Conservation (phyloP, 2,329 filamentous ascomycete genomes). For the Huntiella abstrusa region DNA sequence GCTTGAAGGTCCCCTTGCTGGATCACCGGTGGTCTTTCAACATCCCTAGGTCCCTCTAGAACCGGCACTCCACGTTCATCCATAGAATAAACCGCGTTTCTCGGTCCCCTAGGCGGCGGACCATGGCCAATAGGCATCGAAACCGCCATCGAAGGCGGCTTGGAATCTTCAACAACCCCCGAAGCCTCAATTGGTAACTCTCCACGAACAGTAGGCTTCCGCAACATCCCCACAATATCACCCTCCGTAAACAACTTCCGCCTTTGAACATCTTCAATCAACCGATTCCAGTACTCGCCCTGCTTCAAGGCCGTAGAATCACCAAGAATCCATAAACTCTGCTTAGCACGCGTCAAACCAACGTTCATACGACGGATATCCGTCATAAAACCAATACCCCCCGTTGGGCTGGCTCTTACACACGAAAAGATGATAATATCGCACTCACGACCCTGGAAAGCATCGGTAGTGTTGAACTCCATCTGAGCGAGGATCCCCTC, state of each 20-base stretch:
- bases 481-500: conserved; percentile 56
- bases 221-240: conserved; percentile 31
- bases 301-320: conserved; percentile 73
- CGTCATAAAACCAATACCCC: conserved; percentile 95
- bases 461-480: conserved; percentile 98
- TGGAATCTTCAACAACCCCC: conserved; percentile 1
- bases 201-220: conserved; percentile 23
- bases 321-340: conserved; percentile 87
- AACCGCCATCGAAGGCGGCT: background rate
- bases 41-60: conserved; percentile 14
- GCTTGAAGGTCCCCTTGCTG: conserved; percentile 18
- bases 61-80: conserved; percentile 8
- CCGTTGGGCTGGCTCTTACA: conserved; percentile 75
- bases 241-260: conserved; percentile 62
- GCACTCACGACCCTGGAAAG: conserved; percentile 89
- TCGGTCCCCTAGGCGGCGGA: conserved; percentile 1
- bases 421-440: conserved; percentile 99
- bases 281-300: conserved; percentile 75
- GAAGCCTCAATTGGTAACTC: conserved; percentile 14
- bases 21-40: conserved; percentile 21
- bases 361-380: conserved; percentile 99
- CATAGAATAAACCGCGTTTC: conserved; percentile 5
- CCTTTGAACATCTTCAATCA: conserved; percentile 63
- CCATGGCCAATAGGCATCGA: conserved; percentile 7
- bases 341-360: conserved; percentile 88